Percentiles rank a stretch among this genome's conserved stretches.
Evolutionary conservation across 169 alveolate species (phyloP).

Genomic region (Plasmodium inui): DNA sequence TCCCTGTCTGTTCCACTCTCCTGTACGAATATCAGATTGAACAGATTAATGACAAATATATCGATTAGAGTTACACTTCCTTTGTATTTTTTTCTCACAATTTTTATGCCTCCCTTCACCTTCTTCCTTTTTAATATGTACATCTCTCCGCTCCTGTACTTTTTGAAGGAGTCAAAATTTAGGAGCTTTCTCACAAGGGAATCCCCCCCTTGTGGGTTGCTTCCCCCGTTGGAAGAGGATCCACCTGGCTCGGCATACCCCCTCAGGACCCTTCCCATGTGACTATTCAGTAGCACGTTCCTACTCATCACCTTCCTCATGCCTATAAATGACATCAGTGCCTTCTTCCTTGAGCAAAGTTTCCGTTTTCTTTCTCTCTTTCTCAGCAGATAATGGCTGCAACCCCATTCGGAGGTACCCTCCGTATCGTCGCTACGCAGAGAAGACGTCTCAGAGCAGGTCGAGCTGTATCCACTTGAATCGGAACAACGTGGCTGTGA

Average conservation of each 20-base stretch:
- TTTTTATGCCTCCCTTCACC: neutral
- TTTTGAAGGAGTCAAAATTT: constrained; percentile 8
- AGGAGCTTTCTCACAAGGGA: neutral
- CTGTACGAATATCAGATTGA: constrained; percentile 35
- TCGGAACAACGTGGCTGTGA: neutral
- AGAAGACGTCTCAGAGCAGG: neutral
- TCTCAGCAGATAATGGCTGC: neutral
- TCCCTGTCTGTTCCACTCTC: neutral
- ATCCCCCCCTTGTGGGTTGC: neutral
- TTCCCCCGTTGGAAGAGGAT: neutral
- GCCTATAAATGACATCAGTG: neutral
- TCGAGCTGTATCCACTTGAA: neutral
- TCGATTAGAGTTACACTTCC: constrained; percentile 50
- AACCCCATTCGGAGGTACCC: neutral
- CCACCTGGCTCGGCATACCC: neutral
- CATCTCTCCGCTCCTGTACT: constrained; percentile 9
- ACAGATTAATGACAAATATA: constrained; percentile 36
- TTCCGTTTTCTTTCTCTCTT: neutral
- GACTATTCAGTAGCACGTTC: constrained; percentile 1
- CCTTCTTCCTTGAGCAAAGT: constrained; percentile 10
- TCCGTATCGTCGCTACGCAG: neutral
- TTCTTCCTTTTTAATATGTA: neutral
- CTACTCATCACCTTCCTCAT: neutral
- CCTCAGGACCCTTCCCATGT: neutral
- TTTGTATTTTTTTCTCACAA: constrained; percentile 19